A percentile compares a stretch with the other conserved stretches of the same genome.
phyloP scores from a whole-genome alignment of 1,139 yeast species.

The Hemisphaericaspora xylanilytica region DNA sequence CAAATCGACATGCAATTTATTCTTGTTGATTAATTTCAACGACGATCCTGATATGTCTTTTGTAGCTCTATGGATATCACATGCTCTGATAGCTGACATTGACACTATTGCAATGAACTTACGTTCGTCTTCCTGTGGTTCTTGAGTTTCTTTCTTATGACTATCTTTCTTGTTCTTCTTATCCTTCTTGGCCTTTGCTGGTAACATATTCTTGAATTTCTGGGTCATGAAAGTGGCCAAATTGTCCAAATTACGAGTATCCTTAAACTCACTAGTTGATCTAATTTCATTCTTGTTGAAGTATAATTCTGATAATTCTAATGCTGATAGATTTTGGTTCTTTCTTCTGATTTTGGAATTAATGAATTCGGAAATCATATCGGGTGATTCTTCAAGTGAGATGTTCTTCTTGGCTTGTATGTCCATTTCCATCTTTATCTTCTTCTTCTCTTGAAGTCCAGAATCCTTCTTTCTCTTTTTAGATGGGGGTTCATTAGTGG shows the following conservation, averaged over 20 bases:
- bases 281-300: slow-evolving; percentile 48
- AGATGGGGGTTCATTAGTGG: slow-evolving; percentile 10
- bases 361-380: slow-evolving; percentile 58
- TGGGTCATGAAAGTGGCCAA: slow-evolving; percentile 42
- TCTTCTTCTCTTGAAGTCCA: slow-evolving; percentile 52
- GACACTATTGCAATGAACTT: slow-evolving; percentile 58
- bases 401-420: slow-evolving; percentile 49
- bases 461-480: slow-evolving; percentile 33
- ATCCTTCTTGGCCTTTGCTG: slow-evolving; percentile 23
- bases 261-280: slow-evolving; percentile 49
- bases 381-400: slow-evolving; percentile 48
- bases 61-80: slow-evolving; percentile 67
- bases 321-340: slow-evolving; percentile 56
- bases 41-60: slow-evolving; percentile 55
- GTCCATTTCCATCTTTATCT: slow-evolving; percentile 58
- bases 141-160: slow-evolving; percentile 15
- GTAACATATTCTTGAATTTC: slow-evolving; percentile 46
- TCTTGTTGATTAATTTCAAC: slow-evolving; percentile 64
- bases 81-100: slow-evolving; percentile 70
- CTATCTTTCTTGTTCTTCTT: slow-evolving; percentile 9
- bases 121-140: slow-evolving; percentile 24
- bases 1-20: slow-evolving; percentile 58
- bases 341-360: slow-evolving; percentile 50
- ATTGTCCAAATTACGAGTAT: slow-evolving; percentile 48
- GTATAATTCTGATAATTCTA: slow-evolving; percentile 61